Evolutionary conservation across 805 yeast species (phyloP).

Genomic region (Scheffersomyces stipitis): DNA sequence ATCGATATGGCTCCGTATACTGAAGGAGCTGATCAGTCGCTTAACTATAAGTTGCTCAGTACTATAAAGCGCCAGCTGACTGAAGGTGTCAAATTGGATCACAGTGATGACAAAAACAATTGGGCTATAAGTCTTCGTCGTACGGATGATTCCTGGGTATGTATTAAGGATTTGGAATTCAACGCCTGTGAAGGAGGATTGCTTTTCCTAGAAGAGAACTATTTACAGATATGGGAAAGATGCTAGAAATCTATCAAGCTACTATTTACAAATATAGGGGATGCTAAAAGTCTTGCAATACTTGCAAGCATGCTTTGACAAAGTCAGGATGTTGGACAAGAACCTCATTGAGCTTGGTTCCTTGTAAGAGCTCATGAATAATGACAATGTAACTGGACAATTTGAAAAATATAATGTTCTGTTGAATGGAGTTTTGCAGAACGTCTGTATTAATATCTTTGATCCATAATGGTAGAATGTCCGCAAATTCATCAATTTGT

Average conservation of each 20-base stretch:
- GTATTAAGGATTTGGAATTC: slow-evolving; percentile 53
- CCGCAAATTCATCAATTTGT: slow-evolving; percentile 11
- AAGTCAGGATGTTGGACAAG: slow-evolving; percentile 6
- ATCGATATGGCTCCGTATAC: slow-evolving; percentile 37
- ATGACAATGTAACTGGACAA: slow-evolving; percentile 13
- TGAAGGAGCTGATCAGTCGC: slow-evolving; percentile 14
- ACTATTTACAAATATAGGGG: neutral
- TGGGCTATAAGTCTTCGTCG: slow-evolving; percentile 41
- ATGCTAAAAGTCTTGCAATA: slow-evolving; percentile 5
- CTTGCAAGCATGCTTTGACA: slow-evolving; percentile 5
- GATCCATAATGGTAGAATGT: slow-evolving; percentile 11
- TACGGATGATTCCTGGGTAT: slow-evolving; percentile 53
- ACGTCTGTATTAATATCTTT: slow-evolving; percentile 6
- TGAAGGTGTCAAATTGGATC: slow-evolving; percentile 13
- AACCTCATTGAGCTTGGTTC: slow-evolving; percentile 17
- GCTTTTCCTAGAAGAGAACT: slow-evolving; percentile 59
- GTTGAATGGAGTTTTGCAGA: neutral
- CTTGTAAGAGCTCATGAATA: slow-evolving; percentile 15
- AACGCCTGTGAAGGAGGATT: slow-evolving; percentile 53
- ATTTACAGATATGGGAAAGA: slow-evolving; percentile 67
- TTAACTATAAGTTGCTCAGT: slow-evolving; percentile 35
- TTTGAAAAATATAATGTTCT: slow-evolving; percentile 12
- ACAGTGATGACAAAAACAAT: slow-evolving; percentile 39
- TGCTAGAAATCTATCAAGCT: neutral
- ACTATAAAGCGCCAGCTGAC: slow-evolving; percentile 14